These are phyloP conservation scores for Neurospora sp. DNA, from an alignment of 495 filamentous ascomycete genomes.

Conservation along the genomic window DNA sequence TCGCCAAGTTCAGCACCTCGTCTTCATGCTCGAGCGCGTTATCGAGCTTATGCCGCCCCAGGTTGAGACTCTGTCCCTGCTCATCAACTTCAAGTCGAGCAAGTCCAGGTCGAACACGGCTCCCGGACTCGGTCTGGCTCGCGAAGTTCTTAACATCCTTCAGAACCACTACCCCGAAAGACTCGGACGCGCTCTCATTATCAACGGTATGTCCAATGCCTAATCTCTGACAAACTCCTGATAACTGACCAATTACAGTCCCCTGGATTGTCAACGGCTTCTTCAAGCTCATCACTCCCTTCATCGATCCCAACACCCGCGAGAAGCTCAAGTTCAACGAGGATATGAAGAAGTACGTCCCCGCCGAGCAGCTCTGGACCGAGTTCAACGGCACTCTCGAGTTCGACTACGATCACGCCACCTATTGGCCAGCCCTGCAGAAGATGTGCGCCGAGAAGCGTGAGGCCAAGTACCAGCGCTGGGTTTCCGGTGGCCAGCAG, in stretches of 20 bases:
- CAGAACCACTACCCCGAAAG: constrained; percentile 93
- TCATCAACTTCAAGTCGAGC: constrained; percentile 72
- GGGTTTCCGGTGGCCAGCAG: constrained; percentile 66
- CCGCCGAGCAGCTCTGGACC: constrained; percentile 65
- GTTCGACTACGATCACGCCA: constrained; percentile 79
- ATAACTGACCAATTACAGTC: constrained; percentile 38
- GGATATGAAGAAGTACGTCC: constrained; percentile 67
- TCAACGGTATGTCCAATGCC: constrained; percentile 53
- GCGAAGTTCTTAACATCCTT: constrained; percentile 73
- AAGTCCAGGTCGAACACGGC: constrained; percentile 65
- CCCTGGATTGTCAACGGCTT: constrained; percentile 83
- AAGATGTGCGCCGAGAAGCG: constrained; percentile 53
- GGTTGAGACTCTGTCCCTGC: constrained; percentile 72
- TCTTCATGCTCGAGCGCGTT: constrained; percentile 86
- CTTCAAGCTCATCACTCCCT: constrained; percentile 90
- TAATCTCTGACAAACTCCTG: background rate
- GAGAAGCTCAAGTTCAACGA: constrained; percentile 95
- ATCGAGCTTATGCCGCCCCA: constrained; percentile 79
- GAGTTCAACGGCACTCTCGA: constrained; percentile 52
- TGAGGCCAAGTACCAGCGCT: constrained; percentile 50
- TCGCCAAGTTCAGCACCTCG: constrained; percentile 87
- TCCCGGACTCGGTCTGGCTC: constrained; percentile 63
- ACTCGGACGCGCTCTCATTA: constrained; percentile 77
- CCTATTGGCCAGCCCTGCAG: constrained; percentile 81
- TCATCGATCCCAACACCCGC: constrained; percentile 86